phyloP scores from a whole-genome alignment of 805 yeast genomes.

The Saccharomyces kudriavzevii region DNA sequence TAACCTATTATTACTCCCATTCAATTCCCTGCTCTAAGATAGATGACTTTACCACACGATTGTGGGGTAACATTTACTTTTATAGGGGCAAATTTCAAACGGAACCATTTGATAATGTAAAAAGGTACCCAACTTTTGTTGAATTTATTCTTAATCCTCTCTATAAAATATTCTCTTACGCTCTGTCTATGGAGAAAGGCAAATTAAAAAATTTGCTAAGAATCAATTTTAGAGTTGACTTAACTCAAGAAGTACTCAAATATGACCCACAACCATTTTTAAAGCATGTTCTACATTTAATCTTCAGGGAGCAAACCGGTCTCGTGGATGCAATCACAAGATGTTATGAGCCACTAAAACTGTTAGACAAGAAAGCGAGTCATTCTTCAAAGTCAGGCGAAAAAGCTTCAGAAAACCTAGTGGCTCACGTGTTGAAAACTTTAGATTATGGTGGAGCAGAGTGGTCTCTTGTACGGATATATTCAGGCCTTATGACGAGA shows the following conservation, averaged over 20 bases:
- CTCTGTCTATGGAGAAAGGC: constrained; percentile 45
- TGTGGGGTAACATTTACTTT: constrained; percentile 76
- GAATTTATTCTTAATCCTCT: constrained; percentile 68
- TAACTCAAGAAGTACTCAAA: constrained; percentile 35
- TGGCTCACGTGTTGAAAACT: constrained; percentile 52
- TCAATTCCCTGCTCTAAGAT: constrained; percentile 30
- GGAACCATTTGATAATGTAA: constrained; percentile 7
- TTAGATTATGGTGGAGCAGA: constrained; percentile 47
- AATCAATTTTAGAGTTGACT: constrained; percentile 38
- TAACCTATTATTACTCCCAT: constrained; percentile 38
- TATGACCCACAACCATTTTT: constrained; percentile 56
- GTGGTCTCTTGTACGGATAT: constrained; percentile 52
- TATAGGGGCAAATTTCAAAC: constrained; percentile 38
- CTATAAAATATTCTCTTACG: constrained; percentile 61
- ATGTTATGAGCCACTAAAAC: constrained; percentile 29
- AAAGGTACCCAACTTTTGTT: constrained; percentile 41
- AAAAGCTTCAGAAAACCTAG: not conserved
- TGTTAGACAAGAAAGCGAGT: constrained; percentile 20
- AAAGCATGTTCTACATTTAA: constrained; percentile 41
- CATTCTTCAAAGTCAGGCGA: constrained; percentile 9
- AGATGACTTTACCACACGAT: constrained; percentile 39
- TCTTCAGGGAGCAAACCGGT: constrained; percentile 48
- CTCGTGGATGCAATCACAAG: constrained; percentile 38
- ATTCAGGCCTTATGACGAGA: constrained; percentile 47
- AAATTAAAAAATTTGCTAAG: constrained; percentile 39